Evolutionary conservation across 2,329 filamentous ascomycete species (phyloP).

Genomic region (Thelonectria rubi): DNA sequence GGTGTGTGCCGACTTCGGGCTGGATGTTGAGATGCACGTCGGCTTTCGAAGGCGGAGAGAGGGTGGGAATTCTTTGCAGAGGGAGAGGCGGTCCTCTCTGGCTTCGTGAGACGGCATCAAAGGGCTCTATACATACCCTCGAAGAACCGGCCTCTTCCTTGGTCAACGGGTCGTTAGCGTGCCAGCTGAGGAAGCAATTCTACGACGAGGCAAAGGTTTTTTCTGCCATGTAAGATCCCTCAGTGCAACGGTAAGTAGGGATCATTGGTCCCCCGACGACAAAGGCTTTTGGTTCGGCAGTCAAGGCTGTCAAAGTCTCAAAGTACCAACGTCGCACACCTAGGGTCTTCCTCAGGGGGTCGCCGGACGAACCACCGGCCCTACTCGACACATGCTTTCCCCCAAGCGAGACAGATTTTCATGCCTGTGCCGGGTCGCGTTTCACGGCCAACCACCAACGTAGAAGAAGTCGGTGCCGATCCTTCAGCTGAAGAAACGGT

Average conservation of each 20-base stretch:
- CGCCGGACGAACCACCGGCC: too few species aligned
- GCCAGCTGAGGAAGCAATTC: not conserved
- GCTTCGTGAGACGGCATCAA: slow-evolving; percentile 1
- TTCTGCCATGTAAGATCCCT: not conserved
- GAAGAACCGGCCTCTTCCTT: not conserved
- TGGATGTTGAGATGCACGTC: not conserved
- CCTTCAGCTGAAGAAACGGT: not conserved
- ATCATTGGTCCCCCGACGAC: not conserved
- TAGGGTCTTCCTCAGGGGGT: too few species aligned
- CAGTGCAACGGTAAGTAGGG: not conserved
- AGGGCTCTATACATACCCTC: not conserved
- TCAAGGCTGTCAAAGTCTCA: not conserved
- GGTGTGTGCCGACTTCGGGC: not conserved
- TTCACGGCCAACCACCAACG: not conserved
- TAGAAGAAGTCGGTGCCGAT: slow-evolving; percentile 2
- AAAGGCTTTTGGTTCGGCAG: not conserved
- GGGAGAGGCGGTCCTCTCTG: not conserved
- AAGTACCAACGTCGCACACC: too few species aligned
- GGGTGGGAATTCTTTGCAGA: not conserved
- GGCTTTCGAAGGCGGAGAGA: not conserved
- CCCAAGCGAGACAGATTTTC: not conserved
- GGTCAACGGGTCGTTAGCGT: not conserved
- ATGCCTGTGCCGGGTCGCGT: not conserved
- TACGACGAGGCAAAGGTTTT: not conserved
- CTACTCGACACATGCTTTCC: not conserved